Evolutionary conservation across 768 basidiomycete species (phyloP).

Genomic region (Podaxis sp.): DNA sequence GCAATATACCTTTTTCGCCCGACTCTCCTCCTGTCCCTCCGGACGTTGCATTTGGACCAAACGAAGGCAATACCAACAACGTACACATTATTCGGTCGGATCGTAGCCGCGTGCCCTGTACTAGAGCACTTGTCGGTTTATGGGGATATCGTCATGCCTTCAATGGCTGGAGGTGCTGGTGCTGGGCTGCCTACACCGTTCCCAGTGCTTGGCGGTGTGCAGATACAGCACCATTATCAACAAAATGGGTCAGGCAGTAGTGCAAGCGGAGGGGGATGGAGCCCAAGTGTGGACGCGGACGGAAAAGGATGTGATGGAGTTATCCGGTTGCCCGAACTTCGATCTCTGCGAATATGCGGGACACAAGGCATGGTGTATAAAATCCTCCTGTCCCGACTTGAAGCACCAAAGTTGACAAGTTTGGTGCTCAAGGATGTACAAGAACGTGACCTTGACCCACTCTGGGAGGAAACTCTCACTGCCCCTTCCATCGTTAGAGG

Average conservation of each 20-base stretch:
- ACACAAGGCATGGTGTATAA: slow-evolving; percentile 36
- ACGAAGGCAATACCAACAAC: slow-evolving; percentile 34
- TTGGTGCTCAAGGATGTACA: slow-evolving; percentile 43
- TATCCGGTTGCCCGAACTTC: slow-evolving; percentile 33
- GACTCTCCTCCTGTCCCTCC: slow-evolving; percentile 29
- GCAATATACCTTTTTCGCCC: slow-evolving; percentile 42
- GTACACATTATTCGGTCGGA: slow-evolving; percentile 31
- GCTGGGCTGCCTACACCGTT: background rate
- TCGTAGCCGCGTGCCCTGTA: slow-evolving; percentile 33
- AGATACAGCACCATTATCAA: background rate
- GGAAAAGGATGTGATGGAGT: slow-evolving; percentile 25
- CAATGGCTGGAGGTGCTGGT: slow-evolving; percentile 18
- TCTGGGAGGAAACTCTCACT: slow-evolving; percentile 26
- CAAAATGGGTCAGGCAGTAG: background rate
- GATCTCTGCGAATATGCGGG: slow-evolving; percentile 42
- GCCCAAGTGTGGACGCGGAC: slow-evolving; percentile 9
- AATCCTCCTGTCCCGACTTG: slow-evolving; percentile 37
- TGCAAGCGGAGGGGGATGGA: background rate
- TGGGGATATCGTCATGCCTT: slow-evolving; percentile 37
- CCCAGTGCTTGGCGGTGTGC: background rate
- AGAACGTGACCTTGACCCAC: slow-evolving; percentile 39
- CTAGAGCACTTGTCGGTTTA: slow-evolving; percentile 44
- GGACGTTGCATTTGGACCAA: slow-evolving; percentile 46
- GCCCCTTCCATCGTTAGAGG: background rate
- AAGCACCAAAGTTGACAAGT: slow-evolving; percentile 38